Evolutionary conservation across 371 early-diverging fungal genomes (phyloP), one percentile per base, ranked within the genome.

Genomic region (Dinochytrium kinnereticum): DNA sequence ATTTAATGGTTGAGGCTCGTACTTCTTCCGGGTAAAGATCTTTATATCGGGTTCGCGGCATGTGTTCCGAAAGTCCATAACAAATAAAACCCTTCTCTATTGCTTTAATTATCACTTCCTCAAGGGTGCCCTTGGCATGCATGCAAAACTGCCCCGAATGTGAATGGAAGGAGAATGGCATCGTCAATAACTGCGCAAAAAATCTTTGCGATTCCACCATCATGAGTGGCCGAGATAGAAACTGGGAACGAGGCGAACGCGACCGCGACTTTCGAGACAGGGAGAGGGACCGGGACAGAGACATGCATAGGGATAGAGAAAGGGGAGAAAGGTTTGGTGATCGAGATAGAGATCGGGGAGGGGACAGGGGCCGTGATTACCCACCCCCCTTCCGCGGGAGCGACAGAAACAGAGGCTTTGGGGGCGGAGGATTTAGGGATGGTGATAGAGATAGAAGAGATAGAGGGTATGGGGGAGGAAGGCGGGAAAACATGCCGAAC

Each of bases 21-120:
- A 75, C 82, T 80, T 95, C 96, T 78, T 95, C 96, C 0, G 94
- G 95, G 75, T 95, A 95, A 26, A 94, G 85, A 70, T 95, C 91
- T 38, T 85, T 76, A 1, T 69, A 68, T 0, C 82, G 77, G 70
- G 84, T 87, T 13, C 96, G 87, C 21, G 94, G 94, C 86, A 93
- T 91, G 76, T 95, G 96, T 76, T 95, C 96, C 0, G 90, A 88
- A 21, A 95, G 78, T 1, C 94, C 94, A 74, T 90, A 92, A 0
- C 78, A 78, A 7, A 77, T 70, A 82, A 94, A 94, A 1, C 85
- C 86, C 34, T 86, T 84, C 1, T 82, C 80, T 69, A 93, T 86
- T n/a, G 93, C 94, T 59, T 86, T 82, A 59, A 86, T 78, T 0
- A 95, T 88, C 0, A 78, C 90, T 24, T 91, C 86, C 72, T 93